Base-by-base conservation (phyloP, 257 asterid genomes). In the Ilex aquifolium region DNA sequence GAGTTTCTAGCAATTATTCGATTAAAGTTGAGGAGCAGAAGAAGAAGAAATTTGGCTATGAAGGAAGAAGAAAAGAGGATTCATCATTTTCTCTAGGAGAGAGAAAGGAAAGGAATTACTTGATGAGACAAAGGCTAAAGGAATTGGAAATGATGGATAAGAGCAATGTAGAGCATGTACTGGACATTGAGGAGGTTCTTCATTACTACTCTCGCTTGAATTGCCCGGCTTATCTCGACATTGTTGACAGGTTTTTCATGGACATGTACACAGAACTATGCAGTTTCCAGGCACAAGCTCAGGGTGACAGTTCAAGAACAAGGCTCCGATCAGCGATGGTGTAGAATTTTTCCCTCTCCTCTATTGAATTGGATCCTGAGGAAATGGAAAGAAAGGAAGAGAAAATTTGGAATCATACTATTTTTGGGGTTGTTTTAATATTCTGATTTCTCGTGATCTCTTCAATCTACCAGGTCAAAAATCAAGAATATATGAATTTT, bases 191-290 rank as follows among this genome's bases (percentile, higher is more conserved):
- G 53, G 77, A 74, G 21, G 71, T 74, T 57, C 68, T 71, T 61
- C 76, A 74, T 30, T 68, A 78, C 48, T 77, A 81, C 10, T 74
- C 76, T 11, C 71, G 70, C 27, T 64, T 82, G 13, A 80, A 84
- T 7, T 73, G 77, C 55, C 88, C 84, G 2, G 75, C 65, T 10
- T 84, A 79, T 66, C 67, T 80, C 57, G 88, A 81, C 6, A 73
- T 81, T 61, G 91, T 84, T 6, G 88, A 81, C 60, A 80, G 70
- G 32, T 81, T 84, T 63, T 77, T 80, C 72, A 62, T 69, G 73
- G 83, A 84, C 6, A 69, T 84, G 61, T 77, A 81, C 32, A 67
- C 78, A 32, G 81, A 72, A 62, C 50, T 78, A 29, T 55, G 67
- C 54, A 66, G 21, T 15, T 60, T 29, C 44, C 65, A 57, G 8